These are phyloP conservation scores for Rubia balearica DNA, from an alignment of 305 asterid species.

Conservation along the genomic window DNA sequence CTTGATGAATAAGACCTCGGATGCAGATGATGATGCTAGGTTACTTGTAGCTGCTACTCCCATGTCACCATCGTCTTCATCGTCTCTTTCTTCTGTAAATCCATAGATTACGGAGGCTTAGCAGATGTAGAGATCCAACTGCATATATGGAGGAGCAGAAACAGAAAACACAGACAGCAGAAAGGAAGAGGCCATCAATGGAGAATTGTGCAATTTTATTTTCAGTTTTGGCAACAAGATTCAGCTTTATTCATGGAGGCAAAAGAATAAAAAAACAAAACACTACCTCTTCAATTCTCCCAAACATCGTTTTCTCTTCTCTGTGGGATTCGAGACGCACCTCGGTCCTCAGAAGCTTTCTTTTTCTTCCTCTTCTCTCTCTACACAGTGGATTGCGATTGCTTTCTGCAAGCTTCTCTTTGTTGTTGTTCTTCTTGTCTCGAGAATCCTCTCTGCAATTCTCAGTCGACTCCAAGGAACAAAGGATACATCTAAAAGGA, in stretches of 20 bases:
- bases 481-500: constrained; percentile 6
- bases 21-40: constrained; percentile 6
- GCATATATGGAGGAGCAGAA: not conserved
- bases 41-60: constrained; percentile 38
- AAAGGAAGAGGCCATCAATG: not conserved
- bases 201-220: not conserved
- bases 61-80: constrained; percentile 36
- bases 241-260: constrained; percentile 39
- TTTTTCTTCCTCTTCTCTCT: constrained; percentile 12
- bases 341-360: constrained; percentile 17
- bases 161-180: too few species aligned
- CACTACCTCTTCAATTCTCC: constrained; percentile 55
- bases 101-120: not conserved
- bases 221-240: constrained; percentile 10
- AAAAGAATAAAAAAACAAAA: constrained; percentile 19
- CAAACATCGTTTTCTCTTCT: constrained; percentile 82
- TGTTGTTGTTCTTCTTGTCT: constrained; percentile 21
- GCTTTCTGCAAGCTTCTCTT: constrained; percentile 21
- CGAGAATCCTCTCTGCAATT: constrained; percentile 54
- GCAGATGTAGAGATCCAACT: not conserved
- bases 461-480: constrained; percentile 46
- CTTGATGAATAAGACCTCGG: too few species aligned
- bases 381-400: constrained; percentile 10
- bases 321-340: constrained; percentile 38
- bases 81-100: constrained; percentile 16